Percentiles rank a stretch among this genome's conserved stretches.
phyloP scores from a whole-genome alignment of 768 basidiomycete species.

The Tubosaeta sp. region DNA sequence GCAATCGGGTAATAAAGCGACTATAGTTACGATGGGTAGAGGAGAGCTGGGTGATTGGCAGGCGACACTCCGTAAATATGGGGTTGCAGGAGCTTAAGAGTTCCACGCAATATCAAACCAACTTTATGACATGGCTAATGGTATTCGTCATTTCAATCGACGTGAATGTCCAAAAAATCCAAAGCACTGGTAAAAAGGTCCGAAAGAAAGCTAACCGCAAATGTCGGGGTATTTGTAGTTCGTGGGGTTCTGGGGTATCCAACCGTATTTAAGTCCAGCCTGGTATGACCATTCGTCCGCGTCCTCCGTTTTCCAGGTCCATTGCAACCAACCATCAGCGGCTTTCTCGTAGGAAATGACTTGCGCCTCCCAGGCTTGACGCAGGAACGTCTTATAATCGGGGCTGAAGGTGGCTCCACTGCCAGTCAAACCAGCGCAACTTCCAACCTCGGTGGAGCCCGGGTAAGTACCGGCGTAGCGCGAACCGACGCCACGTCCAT shows the following conservation, averaged over 20 bases:
- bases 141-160: background rate
- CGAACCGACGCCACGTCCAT: slow-evolving; percentile 72
- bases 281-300: slow-evolving; percentile 92
- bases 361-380: slow-evolving; percentile 84
- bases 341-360: slow-evolving; percentile 64
- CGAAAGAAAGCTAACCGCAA: slow-evolving; percentile 38
- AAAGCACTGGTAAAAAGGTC: background rate
- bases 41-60: slow-evolving; percentile 71
- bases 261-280: slow-evolving; percentile 72
- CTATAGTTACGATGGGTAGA: slow-evolving; percentile 80
- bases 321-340: slow-evolving; percentile 68
- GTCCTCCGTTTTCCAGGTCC: slow-evolving; percentile 81
- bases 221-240: slow-evolving; percentile 54
- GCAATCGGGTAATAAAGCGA: slow-evolving; percentile 58
- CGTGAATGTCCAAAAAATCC: background rate
- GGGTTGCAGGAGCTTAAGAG: slow-evolving; percentile 40
- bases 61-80: slow-evolving; percentile 64
- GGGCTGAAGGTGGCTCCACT: slow-evolving; percentile 68
- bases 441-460: slow-evolving; percentile 67
- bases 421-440: slow-evolving; percentile 71
- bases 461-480: slow-evolving; percentile 59
- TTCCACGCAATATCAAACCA: background rate
- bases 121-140: background rate
- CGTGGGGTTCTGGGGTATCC: slow-evolving; percentile 70
- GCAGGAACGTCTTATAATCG: slow-evolving; percentile 75